Evolutionary conservation across 2,329 filamentous ascomycete species (phyloP), one percentile per base, ranked within the genome.

Genomic region (Tolypocladium album): DNA sequence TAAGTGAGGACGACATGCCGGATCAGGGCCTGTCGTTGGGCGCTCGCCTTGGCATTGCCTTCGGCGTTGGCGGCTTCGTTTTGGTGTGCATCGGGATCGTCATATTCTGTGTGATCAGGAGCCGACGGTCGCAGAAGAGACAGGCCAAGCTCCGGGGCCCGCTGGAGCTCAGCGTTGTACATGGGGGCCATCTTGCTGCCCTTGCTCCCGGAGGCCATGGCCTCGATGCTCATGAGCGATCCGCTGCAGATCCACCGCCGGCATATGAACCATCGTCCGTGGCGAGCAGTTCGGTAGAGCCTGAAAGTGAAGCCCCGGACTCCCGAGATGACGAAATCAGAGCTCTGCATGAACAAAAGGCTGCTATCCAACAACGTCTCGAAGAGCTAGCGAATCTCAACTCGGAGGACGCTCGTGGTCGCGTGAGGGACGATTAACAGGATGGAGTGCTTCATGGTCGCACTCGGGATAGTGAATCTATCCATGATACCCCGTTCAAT

Each of bases 21-120:
- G 36, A 56, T 13, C 56, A 64, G 5, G 56, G 62, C 3, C 50
- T 74, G n/a, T 68, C 72, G 12, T 53, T 71, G 22, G 65, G 67
- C 12, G 71, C 70, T 20, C 68, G 68, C 36, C 70, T 75, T 42
- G 73, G 72, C 24, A 74, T 75, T 52, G 72, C 72, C 20, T 62
- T 74, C 39, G 71, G 71, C 22, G 67, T 71, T 12, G 64, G 67
- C 8, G 60, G 68, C 7, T 71, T 71, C 42, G 66, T 69, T 15
- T 47, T 74, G 24, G 56, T 75, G 17, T 61, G 64, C 12, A 60
- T 75, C 20, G 71, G 64, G 6, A 59, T 62, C 7, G 42, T 66
- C 43, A 61, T 67, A 4, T 67, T 70, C 36, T 66, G 65, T 40
- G 64, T 72, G 36, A 50, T 69, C 11, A 69, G 67, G 31, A 65